Evolutionary conservation across 306 rosid genomes (phyloP), one percentile per base, ranked within the genome.

Genomic region (Crotalaria pallida): DNA sequence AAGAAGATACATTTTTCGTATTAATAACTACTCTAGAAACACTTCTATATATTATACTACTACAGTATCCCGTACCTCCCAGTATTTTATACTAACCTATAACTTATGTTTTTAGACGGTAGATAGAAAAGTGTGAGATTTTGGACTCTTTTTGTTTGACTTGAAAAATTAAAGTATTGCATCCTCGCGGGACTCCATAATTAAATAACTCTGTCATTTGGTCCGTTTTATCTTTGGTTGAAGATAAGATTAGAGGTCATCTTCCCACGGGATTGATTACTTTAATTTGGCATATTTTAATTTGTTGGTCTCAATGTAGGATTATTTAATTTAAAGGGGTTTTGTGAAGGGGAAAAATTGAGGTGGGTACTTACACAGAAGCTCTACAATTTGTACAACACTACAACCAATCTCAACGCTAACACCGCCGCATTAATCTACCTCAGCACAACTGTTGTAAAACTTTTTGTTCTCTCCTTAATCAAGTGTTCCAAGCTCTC

Each of bases 121-220:
- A 13, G 34, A 52, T 61, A 3, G 76, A 33, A 9, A 55, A 48
- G 2, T 49, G 64, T 55, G 51, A 17, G 62, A 47, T 71, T 74
- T 80, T 53, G 80, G 73, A 74, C 27, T 53, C 64, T 61, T 59
- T 74, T 84, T 70, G 63, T 77, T 88, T 79, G 85, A 76, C 65
- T 67, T 53, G 67, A 78, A 66, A 75, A 44, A 27, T 15, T 80
- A 65, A 79, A 74, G 24, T 43, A 67, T 52, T 67, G 52, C 38
- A 72, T 69, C 51, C 23, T 50, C 31, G 21, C 34, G 57, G 73
- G 48, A 61, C 48, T 58, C 76, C 64, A 47, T 57, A 53, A 23
- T 63, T 38, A 50, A 50, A n/a, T n/a, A n/a, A 49, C 19, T 27
- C 11, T 51, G 45, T 12, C 15, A 41, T 67, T 70, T 56, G 64